Evolutionary conservation across 208 protist species (phyloP), one percentile per base, ranked within the genome.

Genomic region (Crithidia thermophila): DNA sequence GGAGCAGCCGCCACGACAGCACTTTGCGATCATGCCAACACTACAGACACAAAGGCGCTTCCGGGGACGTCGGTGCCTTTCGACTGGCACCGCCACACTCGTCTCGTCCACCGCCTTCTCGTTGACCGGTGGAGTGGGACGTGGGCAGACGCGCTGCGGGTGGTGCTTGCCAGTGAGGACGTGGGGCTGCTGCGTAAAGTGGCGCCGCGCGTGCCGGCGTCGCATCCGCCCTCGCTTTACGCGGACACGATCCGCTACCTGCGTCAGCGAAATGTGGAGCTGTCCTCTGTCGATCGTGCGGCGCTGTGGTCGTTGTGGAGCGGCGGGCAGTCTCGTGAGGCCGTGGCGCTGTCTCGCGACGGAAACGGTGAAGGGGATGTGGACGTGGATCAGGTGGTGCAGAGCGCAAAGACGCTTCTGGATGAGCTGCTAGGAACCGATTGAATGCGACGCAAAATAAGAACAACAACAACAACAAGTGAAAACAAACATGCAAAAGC

Each of bases 111-210:
- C 8, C 51, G 60, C 9, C 58, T 94, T 13, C 50, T 91, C 16
- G 21, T 27, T 13, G 81, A 89, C 69, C 88, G 88, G 10, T 94
- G 88, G 85, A 43, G 58, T 14, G 79, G 79, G 23, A 79, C 75
- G 52, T 94, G 88, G 88, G 69, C 88, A 28, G 67, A 73, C 28
- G 88, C 88, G 11, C 75, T 94, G 34, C 74, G 39, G 42, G 74
- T 91, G 0, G 85, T 83, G 7, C 37, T 87, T 5, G 77, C 79
- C 9, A 83, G 74, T 60, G 60, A 58, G 20, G 55, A 78, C 20
- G 71, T 77, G 10, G 25, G 47, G 11, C 51, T 94, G 46, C 62
- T 88, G 40, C 45, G 72, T 6, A 34, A 21, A 14, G 79, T 90
- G 7, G 70, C 69, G 10, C 50, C 55, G 21, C 50, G 75, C 1